Conservation (phyloP, 2,329 filamentous ascomycete species). For the Talaromyces sp. region DNA sequence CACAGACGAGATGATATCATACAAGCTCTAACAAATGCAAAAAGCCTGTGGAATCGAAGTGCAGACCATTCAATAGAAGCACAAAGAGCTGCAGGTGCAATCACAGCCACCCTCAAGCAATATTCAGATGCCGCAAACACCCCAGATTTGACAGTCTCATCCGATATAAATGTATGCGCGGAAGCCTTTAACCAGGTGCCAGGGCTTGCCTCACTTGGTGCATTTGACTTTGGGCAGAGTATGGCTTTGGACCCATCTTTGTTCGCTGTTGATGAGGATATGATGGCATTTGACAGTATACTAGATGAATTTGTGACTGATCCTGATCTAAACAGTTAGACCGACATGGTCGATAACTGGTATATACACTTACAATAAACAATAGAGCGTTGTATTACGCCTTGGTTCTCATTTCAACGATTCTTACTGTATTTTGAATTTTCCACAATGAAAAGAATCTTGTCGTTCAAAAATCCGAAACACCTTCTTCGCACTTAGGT, state of each 20-base stretch:
- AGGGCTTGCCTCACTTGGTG: neutral
- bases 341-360: no score
- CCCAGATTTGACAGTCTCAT: neutral
- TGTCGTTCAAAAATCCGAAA: no score
- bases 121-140: neutral
- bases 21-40: constrained; percentile 3
- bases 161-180: neutral
- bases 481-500: no score
- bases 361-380: no score
- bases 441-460: no score
- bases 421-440: no score
- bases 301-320: constrained; percentile 13
- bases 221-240: neutral
- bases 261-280: neutral
- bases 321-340: constrained; percentile 1
- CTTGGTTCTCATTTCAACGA: no score
- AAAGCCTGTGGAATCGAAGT: constrained; percentile 6
- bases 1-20: constrained; percentile 6
- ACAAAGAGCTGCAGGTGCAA: constrained; percentile 7
- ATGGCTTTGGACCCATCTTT: neutral
- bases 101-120: neutral
- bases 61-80: constrained; percentile 3
- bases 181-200: neutral
- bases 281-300: constrained; percentile 2
- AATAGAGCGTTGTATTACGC: no score